These are phyloP conservation scores for Austroboletus olivaceoglutinosus DNA, from an alignment of 1,284 basidiomycete genomes.

Conservation along the genomic window DNA sequence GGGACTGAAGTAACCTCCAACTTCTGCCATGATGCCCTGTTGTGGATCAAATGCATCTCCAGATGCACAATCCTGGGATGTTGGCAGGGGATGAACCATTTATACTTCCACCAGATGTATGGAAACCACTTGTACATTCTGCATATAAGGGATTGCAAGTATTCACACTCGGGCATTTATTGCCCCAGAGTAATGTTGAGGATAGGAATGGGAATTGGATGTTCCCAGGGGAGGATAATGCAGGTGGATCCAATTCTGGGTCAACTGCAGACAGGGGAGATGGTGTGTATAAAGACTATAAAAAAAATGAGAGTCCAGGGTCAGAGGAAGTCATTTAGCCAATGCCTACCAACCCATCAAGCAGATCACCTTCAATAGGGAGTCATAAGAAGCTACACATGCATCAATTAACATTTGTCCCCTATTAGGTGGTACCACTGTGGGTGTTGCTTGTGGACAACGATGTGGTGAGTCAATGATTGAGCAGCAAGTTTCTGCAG, in stretches of 20 bases:
- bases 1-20: conserved; percentile 16
- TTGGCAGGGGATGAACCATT: conserved; percentile 38
- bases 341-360: conserved; percentile 26
- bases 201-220: conserved; percentile 60
- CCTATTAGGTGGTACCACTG: conserved; percentile 85
- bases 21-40: conserved; percentile 15
- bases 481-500: conserved; percentile 92
- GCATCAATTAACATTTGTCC: conserved; percentile 76
- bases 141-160: conserved; percentile 71
- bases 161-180: conserved; percentile 77
- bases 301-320: conserved; percentile 31
- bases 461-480: conserved; percentile 84
- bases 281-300: conserved; percentile 19
- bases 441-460: conserved; percentile 94
- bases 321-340: conserved; percentile 34
- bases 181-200: conserved; percentile 55
- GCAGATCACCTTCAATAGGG: conserved; percentile 12
- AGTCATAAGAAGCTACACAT: conserved; percentile 48
- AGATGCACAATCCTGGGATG: conserved; percentile 22
- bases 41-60: conserved; percentile 27
- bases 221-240: conserved; percentile 39
- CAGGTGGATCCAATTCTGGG: conserved; percentile 11
- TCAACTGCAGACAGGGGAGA: background rate
- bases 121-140: conserved; percentile 27
- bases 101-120: conserved; percentile 35